phyloP scores from a whole-genome alignment of 129 eudicot species.

The Silybum marianum region DNA sequence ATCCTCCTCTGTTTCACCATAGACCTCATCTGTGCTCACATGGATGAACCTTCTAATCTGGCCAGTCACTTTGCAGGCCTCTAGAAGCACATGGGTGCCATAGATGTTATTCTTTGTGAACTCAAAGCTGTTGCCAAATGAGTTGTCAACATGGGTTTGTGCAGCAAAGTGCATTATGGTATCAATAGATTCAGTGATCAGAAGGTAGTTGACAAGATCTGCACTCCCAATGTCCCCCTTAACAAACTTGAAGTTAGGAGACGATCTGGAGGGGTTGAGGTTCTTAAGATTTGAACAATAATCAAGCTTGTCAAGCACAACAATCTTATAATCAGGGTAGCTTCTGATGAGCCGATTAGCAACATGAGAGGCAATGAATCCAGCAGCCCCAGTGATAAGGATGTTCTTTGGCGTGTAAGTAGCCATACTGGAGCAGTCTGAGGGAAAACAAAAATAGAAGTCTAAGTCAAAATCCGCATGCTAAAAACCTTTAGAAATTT shows the following conservation, averaged over 20 bases:
- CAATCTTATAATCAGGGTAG: constrained; percentile 96
- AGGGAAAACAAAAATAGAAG: constrained; percentile 29
- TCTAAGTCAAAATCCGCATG: constrained; percentile 1
- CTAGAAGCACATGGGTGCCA: constrained; percentile 96
- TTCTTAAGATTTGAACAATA: constrained; percentile 90
- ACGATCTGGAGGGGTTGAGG: constrained; percentile 70
- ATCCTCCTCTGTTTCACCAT: constrained; percentile 99
- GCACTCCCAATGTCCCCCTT: constrained; percentile 97
- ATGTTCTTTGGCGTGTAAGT: constrained; percentile 84
- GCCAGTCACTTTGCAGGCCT: constrained; percentile 97
- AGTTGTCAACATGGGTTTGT: constrained; percentile 97
- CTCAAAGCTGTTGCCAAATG: constrained; percentile 97
- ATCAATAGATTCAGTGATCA: constrained; percentile 82
- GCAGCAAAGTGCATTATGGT: constrained; percentile 99
- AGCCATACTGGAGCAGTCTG: constrained; percentile 56
- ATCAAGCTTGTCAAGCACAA: constrained; percentile 99
- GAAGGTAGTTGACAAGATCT: constrained; percentile 91
- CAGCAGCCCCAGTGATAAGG: constrained; percentile 94
- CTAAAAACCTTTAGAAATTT: not conserved
- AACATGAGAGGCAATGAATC: constrained; percentile 97
- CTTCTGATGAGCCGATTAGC: constrained; percentile 85
- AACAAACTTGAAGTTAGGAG: constrained; percentile 88
- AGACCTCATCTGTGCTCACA: constrained; percentile 98
- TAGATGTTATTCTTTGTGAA: constrained; percentile 96
- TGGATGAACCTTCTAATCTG: constrained; percentile 91